Base-by-base conservation (phyloP, 2,329 filamentous ascomycete species). In the Scopulariopsis brevicaulis region DNA sequence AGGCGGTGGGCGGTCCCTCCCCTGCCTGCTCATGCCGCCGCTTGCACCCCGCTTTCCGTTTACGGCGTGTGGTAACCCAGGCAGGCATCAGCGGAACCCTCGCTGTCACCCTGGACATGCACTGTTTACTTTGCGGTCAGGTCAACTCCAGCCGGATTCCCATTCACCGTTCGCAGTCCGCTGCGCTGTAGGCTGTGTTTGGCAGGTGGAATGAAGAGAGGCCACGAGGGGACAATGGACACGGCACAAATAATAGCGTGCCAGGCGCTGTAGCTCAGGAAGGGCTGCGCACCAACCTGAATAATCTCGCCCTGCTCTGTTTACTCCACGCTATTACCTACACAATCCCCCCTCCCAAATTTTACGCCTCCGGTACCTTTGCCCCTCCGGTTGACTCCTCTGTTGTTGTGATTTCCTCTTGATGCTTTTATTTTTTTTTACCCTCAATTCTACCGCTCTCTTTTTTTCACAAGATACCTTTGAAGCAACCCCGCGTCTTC, bases 401-500 rank as follows among this genome's bases (percentile, higher is more conserved):
- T n/a, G 40, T 18, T 34, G 37, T 15, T 12, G 57, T 11, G 55
- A 15, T 51, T 24, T 46, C 48, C n/a, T 58, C 28, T 37, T 37
- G 25, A 53, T 15, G 34, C 12, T 57, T 56, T 18, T 40, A 55
- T 55, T 40, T 20, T 20, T 59, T 34, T 53, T 56, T 56, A 48
- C 53, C 24, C 50, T n/a, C 56, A 5, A 18, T 56, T 60, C 37
- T 55, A 52, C 54, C 37, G 43, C 35, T 50, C 54, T 53, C 48
- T 32, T 58, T 56, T 14, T 54, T 50, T 51, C 48, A 24, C 32
- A 12, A 32, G 40, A 20, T 34, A 35, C 40, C 40, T 46, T 12
- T 24, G 18, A 24, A 24, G 48, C 24, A 25, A 53, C 51, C 51
- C 25, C 51, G 51, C 51, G 51, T 53, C 25, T 32, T 25, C 51